Evolutionary conservation across 345 rosid species (phyloP), one percentile per base, ranked within the genome.

Genomic region (Kandelia obovata): DNA sequence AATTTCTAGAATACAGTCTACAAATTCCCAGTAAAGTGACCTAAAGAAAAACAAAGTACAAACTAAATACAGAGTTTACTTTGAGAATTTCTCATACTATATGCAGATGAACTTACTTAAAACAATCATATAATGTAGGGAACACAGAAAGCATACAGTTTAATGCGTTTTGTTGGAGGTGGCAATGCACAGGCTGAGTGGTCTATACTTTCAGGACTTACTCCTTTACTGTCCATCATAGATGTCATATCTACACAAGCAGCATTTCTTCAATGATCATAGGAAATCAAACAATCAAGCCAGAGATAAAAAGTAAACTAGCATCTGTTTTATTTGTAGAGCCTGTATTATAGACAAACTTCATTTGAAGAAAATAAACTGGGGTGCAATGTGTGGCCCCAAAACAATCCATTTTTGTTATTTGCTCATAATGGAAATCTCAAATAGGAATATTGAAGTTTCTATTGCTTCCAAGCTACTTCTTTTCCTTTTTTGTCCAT

Each of bases 151-250:
- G 43, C 86, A 79, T 84, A 86, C 88, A 75, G 35, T 80, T 82
- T 86, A 74, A 78, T 57, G 65, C 86, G 86, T 68, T 86, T 86
- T 71, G 77, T 72, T 66, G 88, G 80, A 71, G 85, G 86, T 58
- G 71, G 77, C 80, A 75, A 66, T 61, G n/a, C 66, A 64, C 73
- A 70, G 61, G 70, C 77, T 5, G 80, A 82, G 67, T 68, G 71
- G 32, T 71, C 80, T 35, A 71, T 75, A 66, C 63, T 72, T 57
- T 69, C 71, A 56, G 72, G 71, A 76, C 76, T 70, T 66, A 65
- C 71, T 72, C 83, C 71, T 75, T 77, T 77, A 69, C 65, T 72
- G 74, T 75, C 73, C 65, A 76, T 60, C 64, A 69, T 62, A 66
- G 68, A 60, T 43, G 75, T 66, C 32, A 35, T 58, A 77, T 52